Percentiles rank a stretch among this genome's conserved stretches.
Evolutionary conservation across 768 basidiomycete genomes (phyloP).

Genomic region (Mycena leptocephala): DNA sequence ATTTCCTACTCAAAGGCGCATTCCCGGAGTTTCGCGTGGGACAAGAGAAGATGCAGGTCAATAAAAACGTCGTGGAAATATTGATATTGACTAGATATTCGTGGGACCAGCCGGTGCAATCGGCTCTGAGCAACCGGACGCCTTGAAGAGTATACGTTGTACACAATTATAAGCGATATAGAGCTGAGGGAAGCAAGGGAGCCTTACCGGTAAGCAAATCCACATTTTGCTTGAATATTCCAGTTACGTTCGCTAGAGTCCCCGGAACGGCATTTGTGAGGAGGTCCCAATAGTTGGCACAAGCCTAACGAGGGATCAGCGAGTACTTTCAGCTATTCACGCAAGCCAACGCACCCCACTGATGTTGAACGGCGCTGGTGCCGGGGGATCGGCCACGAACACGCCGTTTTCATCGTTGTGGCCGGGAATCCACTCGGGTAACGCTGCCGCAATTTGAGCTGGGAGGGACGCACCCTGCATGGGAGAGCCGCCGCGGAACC

Average conservation of each 20-base stretch:
- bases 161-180: neutral
- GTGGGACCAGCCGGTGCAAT: neutral
- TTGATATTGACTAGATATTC: neutral
- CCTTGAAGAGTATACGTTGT: too few relatives aligned
- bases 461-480: neutral
- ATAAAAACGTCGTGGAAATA: neutral
- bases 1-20: neutral
- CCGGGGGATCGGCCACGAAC: too few relatives aligned
- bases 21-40: neutral
- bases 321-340: too few relatives aligned
- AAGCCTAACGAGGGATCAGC: too few relatives aligned
- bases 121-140: neutral
- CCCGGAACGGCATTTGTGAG: too few relatives aligned
- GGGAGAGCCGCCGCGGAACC: constrained; percentile 13
- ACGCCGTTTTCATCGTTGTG: constrained; percentile 9
- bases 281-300: too few relatives aligned
- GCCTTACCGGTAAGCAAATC: neutral
- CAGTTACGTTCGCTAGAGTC: too few relatives aligned
- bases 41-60: too few relatives aligned
- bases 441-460: neutral
- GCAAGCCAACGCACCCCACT: too few relatives aligned
- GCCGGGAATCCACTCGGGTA: too few relatives aligned
- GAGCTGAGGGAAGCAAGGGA: neutral
- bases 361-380: too few relatives aligned
- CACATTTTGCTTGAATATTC: too few relatives aligned